Evolutionary conservation across 2,329 filamentous ascomycete genomes (phyloP).

Genomic region (Penicillium glabrum): DNA sequence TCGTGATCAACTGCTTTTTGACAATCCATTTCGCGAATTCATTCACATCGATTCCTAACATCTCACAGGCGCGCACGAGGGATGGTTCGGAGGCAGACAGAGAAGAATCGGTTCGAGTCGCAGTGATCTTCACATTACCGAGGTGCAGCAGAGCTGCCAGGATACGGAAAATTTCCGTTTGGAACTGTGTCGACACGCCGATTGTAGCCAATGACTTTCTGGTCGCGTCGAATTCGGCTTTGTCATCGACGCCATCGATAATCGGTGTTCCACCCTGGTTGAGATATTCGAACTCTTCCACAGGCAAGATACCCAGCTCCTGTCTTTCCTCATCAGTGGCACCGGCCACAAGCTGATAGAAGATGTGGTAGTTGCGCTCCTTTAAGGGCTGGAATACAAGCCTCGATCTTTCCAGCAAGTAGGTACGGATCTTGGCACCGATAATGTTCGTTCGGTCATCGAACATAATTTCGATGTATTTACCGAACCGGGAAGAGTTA

Average conservation of each 20-base stretch:
- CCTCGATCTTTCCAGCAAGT: constrained; percentile 90
- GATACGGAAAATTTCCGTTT: constrained; percentile 83
- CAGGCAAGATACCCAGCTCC: constrained; percentile 73
- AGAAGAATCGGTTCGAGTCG: constrained; percentile 83
- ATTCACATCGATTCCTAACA: constrained; percentile 80
- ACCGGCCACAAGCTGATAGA: constrained; percentile 94
- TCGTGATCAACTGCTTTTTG: constrained; percentile 96
- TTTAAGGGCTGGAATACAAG: constrained; percentile 96
- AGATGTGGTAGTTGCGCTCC: constrained; percentile 98
- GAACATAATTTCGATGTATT: constrained; percentile 99
- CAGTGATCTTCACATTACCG: constrained; percentile 93
- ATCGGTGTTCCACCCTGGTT: constrained; percentile 90
- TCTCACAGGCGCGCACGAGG: constrained; percentile 74
- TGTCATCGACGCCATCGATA: constrained; percentile 94
- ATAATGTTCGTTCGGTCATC: constrained; percentile 94
- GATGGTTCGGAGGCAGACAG: constrained; percentile 79
- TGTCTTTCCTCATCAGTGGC: constrained; percentile 80
- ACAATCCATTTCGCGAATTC: constrained; percentile 98
- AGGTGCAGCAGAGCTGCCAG: constrained; percentile 89
- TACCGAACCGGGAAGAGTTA: constrained; percentile 97
- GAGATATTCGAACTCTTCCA: constrained; percentile 92
- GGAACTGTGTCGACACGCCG: constrained; percentile 72
- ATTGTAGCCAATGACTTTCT: constrained; percentile 84
- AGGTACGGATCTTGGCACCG: constrained; percentile 94
- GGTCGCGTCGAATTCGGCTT: constrained; percentile 87